Conservation (phyloP, 2,329 filamentous ascomycete species). For the Dactylonectria macrodidyma region DNA sequence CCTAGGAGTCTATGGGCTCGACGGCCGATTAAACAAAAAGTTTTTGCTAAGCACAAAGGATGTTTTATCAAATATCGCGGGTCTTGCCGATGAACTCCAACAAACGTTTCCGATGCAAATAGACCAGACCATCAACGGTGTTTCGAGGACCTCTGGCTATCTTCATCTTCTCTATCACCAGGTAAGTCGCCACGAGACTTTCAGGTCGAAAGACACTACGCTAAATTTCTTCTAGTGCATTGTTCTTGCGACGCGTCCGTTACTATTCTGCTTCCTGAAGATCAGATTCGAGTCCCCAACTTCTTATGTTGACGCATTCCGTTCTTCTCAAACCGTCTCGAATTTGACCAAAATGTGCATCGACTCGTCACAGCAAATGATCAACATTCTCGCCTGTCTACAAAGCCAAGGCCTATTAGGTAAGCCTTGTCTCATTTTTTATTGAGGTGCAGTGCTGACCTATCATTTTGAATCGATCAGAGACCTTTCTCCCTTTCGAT, state of each 20-base stretch:
- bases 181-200: slow-evolving; percentile 33
- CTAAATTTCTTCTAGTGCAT: slow-evolving; percentile 45
- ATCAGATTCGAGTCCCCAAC: slow-evolving; percentile 48
- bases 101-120: slow-evolving; percentile 48
- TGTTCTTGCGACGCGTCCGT: slow-evolving; percentile 50
- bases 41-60: slow-evolving; percentile 52
- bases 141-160: slow-evolving; percentile 51
- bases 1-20: slow-evolving; percentile 49
- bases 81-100: slow-evolving; percentile 49
- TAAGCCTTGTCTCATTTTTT: slow-evolving; percentile 43
- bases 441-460: neutral
- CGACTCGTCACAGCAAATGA: slow-evolving; percentile 52
- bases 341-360: slow-evolving; percentile 54
- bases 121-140: slow-evolving; percentile 51
- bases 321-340: slow-evolving; percentile 54
- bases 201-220: neutral
- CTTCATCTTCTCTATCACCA: slow-evolving; percentile 53
- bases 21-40: slow-evolving; percentile 49
- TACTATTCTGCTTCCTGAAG: slow-evolving; percentile 52
- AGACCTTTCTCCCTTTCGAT: slow-evolving; percentile 65
- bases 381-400: slow-evolving; percentile 59
- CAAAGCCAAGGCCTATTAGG: slow-evolving; percentile 63
- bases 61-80: slow-evolving; percentile 48
- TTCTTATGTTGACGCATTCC: slow-evolving; percentile 50
- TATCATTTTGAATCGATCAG: slow-evolving; percentile 40